phyloP scores from a whole-genome alignment of 2,329 filamentous ascomycete species.

The Trichoderma lentiforme region DNA sequence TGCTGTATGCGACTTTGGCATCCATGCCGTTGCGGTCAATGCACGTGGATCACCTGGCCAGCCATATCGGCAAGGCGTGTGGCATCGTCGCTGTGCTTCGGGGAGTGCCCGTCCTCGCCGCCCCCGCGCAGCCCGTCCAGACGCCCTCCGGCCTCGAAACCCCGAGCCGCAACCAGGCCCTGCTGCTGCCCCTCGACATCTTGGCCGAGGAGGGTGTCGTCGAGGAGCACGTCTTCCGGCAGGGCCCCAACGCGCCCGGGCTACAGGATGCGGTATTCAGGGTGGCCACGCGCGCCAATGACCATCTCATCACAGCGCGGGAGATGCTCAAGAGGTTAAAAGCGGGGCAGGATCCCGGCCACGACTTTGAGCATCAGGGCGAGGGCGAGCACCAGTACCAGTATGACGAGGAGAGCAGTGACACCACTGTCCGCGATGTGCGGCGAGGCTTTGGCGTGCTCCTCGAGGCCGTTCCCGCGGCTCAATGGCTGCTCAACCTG shows the following conservation, averaged over 20 bases:
- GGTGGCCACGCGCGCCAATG: constrained; percentile 89
- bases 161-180: constrained; percentile 43
- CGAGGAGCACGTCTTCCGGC: constrained; percentile 85
- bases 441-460: constrained; percentile 72
- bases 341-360: constrained; percentile 69
- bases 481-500: constrained; percentile 73
- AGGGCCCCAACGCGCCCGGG: constrained; percentile 73
- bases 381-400: constrained; percentile 63
- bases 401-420: constrained; percentile 42
- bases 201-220: constrained; percentile 79
- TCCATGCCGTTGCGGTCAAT: constrained; percentile 75
- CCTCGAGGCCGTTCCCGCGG: constrained; percentile 74
- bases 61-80: constrained; percentile 89
- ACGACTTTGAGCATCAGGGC: constrained; percentile 83
- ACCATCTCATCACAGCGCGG: constrained; percentile 89
- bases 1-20: constrained; percentile 84
- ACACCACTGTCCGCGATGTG: constrained; percentile 40
- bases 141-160: constrained; percentile 40
- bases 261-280: constrained; percentile 86
- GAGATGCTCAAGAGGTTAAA: constrained; percentile 84
- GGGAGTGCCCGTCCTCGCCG: constrained; percentile 83
- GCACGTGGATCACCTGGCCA: constrained; percentile 87
- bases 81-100: constrained; percentile 85
- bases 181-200: constrained; percentile 82
- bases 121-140: constrained; percentile 53